Conservation (phyloP, 805 yeast genomes). For the Myxozyma melibiosi region DNA sequence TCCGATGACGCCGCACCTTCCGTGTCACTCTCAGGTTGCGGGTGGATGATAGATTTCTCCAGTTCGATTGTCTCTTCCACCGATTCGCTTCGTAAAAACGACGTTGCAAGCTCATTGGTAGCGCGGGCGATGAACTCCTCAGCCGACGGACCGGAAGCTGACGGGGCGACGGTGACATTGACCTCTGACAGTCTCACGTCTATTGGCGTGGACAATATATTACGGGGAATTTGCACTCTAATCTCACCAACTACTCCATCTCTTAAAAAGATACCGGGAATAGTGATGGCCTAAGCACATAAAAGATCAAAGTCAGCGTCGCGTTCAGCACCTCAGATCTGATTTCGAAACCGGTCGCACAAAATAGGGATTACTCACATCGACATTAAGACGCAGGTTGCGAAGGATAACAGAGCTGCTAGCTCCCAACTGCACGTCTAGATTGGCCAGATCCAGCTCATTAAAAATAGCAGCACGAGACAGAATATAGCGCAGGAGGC, state of each 20-base stretch:
- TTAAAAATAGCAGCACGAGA: conserved; percentile 82
- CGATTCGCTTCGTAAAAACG: conserved; percentile 48
- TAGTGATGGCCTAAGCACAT: conserved; percentile 22
- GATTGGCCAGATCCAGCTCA: conserved; percentile 74
- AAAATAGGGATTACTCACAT: conserved; percentile 10
- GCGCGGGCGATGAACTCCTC: conserved; percentile 65
- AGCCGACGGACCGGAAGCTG: conserved; percentile 34
- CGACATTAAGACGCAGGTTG: conserved; percentile 33
- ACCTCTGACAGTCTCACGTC: conserved; percentile 65
- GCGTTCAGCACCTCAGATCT: neutral
- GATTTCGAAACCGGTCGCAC: neutral
- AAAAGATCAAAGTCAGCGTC: too few relatives aligned
- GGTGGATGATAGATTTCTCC: conserved; percentile 17
- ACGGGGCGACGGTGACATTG: conserved; percentile 51
- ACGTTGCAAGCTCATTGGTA: conserved; percentile 67
- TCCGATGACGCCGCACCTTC: neutral
- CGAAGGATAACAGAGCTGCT: conserved; percentile 44
- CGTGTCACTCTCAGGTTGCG: conserved; percentile 18
- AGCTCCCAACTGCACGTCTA: conserved; percentile 76
- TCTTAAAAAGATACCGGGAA: conserved; percentile 34
- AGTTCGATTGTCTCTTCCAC: conserved; percentile 18
- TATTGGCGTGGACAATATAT: conserved; percentile 49
- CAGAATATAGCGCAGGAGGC: conserved; percentile 75
- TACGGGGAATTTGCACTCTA: conserved; percentile 33
- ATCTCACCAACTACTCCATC: conserved; percentile 30